Base-by-base conservation (phyloP, 257 asterid species). In the Solanum rostratum region DNA sequence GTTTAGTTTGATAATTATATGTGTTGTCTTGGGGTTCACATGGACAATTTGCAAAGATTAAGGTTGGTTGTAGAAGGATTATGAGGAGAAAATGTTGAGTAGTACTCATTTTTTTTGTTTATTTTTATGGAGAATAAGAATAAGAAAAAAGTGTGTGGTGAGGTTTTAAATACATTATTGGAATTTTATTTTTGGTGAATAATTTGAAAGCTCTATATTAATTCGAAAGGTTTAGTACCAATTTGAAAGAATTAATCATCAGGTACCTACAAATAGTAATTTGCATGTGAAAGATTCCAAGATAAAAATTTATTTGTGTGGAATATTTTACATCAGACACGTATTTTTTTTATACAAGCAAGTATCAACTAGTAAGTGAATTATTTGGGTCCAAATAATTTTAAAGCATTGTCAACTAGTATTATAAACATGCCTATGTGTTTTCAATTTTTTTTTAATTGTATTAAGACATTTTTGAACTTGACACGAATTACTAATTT, bases 41-140 rank as follows among this genome's bases (percentile, higher is more conserved):
- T 15, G 84, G 53, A 74, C 88, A 87, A 43, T 65, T 85, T 43
- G 85, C 88, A 37, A 16, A 20, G 76, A 15, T 85, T 15, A 18
- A 59, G 52, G 62, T 84, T 7, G 89, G 84, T 52, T 73, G 86
- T 33, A 78, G 3, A 49, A 76, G 27, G 62, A 76, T 45, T 8
- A 76, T 24, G 24, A 76, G 43, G 20, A 74, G 82, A 46, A 49
- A 76, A 49, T 1, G 13, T 74, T 74, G 82, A 49, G 62, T 18
- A 9, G 3, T 73, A 9, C 5, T 46, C 37, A 74, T 49, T 24
- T 24, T 45, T 12, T 63, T 69, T 37, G 27, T 39, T 69, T 10
- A 13, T 20, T 20, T n/a, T 20, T 46, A n/a, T 22, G 15, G 81
- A 49, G 81, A 15, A 46, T 60, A 49, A 66, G 74, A 30, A 18